phyloP scores from a whole-genome alignment of 2,329 filamentous ascomycete species.

The Huntiella moniliformis region DNA sequence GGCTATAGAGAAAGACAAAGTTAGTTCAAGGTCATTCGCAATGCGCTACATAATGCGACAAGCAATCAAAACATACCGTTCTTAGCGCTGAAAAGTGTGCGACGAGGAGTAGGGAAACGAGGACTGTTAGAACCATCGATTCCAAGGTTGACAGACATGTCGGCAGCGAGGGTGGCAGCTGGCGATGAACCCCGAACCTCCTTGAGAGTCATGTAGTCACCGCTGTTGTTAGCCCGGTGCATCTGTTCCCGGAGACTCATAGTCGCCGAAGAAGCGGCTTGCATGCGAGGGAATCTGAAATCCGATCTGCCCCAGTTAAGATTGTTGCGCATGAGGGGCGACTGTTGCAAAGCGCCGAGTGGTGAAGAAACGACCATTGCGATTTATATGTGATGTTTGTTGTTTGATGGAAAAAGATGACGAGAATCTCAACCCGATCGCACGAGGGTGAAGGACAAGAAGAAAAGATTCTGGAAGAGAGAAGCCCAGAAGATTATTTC shows the following conservation, averaged over 20 bases:
- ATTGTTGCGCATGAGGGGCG: constrained; percentile 28
- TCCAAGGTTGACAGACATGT: constrained; percentile 92
- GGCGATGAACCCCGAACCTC: constrained; percentile 72
- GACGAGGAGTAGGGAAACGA: constrained; percentile 23
- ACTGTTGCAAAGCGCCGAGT: constrained; percentile 75
- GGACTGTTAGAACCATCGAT: constrained; percentile 58
- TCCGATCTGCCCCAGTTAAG: constrained; percentile 37
- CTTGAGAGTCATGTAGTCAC: constrained; percentile 71
- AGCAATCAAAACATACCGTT: background rate
- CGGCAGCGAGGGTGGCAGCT: constrained; percentile 73
- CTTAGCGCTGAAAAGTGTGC: constrained; percentile 22
- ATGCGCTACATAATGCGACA: background rate
- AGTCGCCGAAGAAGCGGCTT: constrained; percentile 36
- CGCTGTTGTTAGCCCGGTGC: constrained; percentile 27
- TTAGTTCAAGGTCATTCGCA: background rate
- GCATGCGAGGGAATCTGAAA: constrained; percentile 31
- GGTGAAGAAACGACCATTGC: constrained; percentile 86
- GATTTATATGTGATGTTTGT: background rate
- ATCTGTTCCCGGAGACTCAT: constrained; percentile 63
- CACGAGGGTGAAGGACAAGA: background rate
- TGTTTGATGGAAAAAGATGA: background rate
- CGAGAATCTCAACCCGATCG: background rate
- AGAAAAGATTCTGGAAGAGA: background rate
- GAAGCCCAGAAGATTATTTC: background rate
- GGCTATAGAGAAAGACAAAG: background rate